These are phyloP conservation scores for Citrullus amarus DNA, from an alignment of 306 rosid genomes.

Conservation along the genomic window DNA sequence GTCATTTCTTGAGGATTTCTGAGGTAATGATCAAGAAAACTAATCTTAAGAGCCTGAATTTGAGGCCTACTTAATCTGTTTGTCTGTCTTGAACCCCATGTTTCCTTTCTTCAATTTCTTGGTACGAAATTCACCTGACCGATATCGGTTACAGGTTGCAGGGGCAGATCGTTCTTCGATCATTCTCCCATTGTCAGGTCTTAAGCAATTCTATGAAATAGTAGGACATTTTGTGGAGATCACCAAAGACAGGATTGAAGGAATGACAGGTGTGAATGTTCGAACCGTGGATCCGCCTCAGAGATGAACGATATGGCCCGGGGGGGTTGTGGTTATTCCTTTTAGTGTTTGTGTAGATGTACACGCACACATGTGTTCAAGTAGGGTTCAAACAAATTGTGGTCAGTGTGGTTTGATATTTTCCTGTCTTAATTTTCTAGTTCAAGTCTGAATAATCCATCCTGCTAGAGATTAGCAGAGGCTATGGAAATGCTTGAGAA, in stretches of 20 bases:
- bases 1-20: conserved; percentile 95
- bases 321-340: conserved; percentile 36
- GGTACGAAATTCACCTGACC: conserved; percentile 5
- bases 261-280: conserved; percentile 85
- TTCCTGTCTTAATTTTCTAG: conserved; percentile 5
- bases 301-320: conserved; percentile 33
- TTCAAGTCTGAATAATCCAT: conserved; percentile 14
- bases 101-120: neutral
- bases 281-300: conserved; percentile 95
- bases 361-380: neutral
- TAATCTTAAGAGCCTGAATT: neutral
- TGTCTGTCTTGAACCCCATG: neutral
- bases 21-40: conserved; percentile 38
- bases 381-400: neutral
- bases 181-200: conserved; percentile 94
- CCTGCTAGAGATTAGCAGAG: conserved; percentile 7
- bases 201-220: conserved; percentile 91
- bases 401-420: conserved; percentile 7
- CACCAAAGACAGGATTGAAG: conserved; percentile 90
- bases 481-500: conserved; percentile 2
- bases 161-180: conserved; percentile 98
- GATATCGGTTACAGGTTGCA: conserved; percentile 62
- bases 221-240: conserved; percentile 99
- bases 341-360: neutral
- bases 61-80: neutral